Percentiles rank a stretch among this genome's conserved stretches.
Conservation (phyloP, 2,329 filamentous ascomycete species). For the Akanthomyces uredinophilus region DNA sequence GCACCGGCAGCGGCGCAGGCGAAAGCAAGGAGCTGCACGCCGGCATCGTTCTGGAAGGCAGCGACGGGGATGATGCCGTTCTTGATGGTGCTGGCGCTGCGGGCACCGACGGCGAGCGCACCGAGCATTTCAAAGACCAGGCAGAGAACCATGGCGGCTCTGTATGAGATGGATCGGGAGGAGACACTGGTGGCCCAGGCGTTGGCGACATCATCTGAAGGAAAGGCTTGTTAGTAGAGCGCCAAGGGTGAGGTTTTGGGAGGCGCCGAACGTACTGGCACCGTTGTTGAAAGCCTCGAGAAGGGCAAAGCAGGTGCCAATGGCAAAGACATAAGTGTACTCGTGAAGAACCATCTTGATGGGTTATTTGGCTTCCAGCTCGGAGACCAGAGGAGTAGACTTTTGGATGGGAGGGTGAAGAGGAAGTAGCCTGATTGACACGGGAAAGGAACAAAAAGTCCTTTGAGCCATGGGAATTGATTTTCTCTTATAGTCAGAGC, state of each 20-base stretch:
- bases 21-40: conserved; percentile 64
- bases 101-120: conserved; percentile 60
- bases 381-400: not conserved
- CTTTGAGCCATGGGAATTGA: not conserved
- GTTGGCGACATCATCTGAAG: conserved; percentile 74
- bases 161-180: conserved; percentile 68
- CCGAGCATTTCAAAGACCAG: conserved; percentile 64
- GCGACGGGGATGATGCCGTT: conserved; percentile 63
- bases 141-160: conserved; percentile 62
- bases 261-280: conserved; percentile 53
- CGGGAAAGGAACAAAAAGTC: not conserved
- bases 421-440: not conserved
- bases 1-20: conserved; percentile 60
- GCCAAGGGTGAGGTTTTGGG: not conserved
- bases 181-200: conserved; percentile 77
- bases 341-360: conserved; percentile 52
- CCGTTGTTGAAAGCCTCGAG: conserved; percentile 76
- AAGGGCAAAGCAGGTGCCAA: conserved; percentile 71
- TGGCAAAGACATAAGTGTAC: conserved; percentile 68
- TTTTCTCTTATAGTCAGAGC: not conserved
- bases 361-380: not conserved
- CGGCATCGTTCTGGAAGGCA: conserved; percentile 56
- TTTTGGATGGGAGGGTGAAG: not conserved
- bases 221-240: not conserved
- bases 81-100: conserved; percentile 74